These are phyloP conservation scores for Niebla homalea DNA, from an alignment of 495 filamentous ascomycete species.

Conservation along the genomic window DNA sequence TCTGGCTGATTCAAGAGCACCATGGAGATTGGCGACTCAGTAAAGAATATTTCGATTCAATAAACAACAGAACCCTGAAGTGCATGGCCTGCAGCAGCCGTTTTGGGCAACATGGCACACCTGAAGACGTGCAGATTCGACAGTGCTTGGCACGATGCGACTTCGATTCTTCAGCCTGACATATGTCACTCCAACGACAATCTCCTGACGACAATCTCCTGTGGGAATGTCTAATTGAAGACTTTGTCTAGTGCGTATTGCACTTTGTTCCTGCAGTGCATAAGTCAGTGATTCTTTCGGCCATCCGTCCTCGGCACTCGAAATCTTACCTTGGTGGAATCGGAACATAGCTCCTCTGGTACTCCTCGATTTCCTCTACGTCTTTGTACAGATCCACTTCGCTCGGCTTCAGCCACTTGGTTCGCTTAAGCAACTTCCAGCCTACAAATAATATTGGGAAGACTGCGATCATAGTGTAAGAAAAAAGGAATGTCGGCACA, in stretches of 20 bases:
- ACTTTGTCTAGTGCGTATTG: background rate
- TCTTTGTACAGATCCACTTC: slow-evolving; percentile 53
- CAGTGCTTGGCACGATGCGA: too few relatives aligned
- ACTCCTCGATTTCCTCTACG: slow-evolving; percentile 62
- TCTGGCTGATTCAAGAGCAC: too few relatives aligned
- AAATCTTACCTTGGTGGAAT: slow-evolving; percentile 40
- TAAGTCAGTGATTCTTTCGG: background rate
- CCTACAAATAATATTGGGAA: slow-evolving; percentile 52
- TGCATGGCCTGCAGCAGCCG: too few relatives aligned
- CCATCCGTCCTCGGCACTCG: background rate
- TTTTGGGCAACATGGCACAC: too few relatives aligned
- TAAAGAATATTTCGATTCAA: too few relatives aligned
- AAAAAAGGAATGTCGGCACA: slow-evolving; percentile 62
- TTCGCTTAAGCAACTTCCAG: slow-evolving; percentile 59
- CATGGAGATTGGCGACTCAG: too few relatives aligned
- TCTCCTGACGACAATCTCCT: background rate
- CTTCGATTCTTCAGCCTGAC: too few relatives aligned
- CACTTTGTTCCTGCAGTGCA: slow-evolving; percentile 1
- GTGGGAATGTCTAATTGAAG: background rate
- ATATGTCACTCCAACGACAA: background rate
- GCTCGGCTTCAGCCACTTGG: slow-evolving; percentile 39
- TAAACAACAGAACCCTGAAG: too few relatives aligned
- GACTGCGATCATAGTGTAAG: slow-evolving; percentile 57
- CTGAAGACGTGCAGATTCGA: too few relatives aligned
- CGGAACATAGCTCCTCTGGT: slow-evolving; percentile 50